Percentiles rank a stretch among this genome's conserved stretches.
Evolutionary conservation across 441 rosid genomes (phyloP).

Genomic region (Brassica hybrid): DNA sequence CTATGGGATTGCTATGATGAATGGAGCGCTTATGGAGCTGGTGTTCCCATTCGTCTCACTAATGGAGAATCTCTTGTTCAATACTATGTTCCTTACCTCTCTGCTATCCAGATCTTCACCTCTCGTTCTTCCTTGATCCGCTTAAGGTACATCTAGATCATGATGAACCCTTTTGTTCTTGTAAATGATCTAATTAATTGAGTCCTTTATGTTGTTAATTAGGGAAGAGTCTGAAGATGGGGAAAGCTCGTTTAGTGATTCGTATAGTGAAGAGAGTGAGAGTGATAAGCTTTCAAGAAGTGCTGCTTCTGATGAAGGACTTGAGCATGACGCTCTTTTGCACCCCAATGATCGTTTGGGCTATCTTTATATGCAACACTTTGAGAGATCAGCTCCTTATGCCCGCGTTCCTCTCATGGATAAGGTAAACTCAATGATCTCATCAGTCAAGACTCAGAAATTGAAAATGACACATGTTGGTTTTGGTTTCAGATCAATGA

Average conservation of each 20-base stretch:
- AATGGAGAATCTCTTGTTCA: slow-evolving; percentile 82
- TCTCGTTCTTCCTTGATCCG: slow-evolving; percentile 67
- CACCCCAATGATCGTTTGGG: slow-evolving; percentile 82
- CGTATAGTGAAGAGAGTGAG: slow-evolving; percentile 87
- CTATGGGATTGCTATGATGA: slow-evolving; percentile 91
- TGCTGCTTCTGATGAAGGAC: slow-evolving; percentile 90
- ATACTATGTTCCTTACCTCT: slow-evolving; percentile 40
- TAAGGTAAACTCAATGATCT: slow-evolving; percentile 70
- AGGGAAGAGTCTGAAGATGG: slow-evolving; percentile 89
- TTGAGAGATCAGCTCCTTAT: slow-evolving; percentile 90
- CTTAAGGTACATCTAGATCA: slow-evolving; percentile 52
- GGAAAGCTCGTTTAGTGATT: slow-evolving; percentile 73
- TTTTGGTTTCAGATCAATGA: slow-evolving; percentile 74
- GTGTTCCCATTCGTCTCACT: slow-evolving; percentile 71
- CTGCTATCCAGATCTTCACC: slow-evolving; percentile 91
- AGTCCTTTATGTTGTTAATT: neutral
- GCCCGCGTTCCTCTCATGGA: slow-evolving; percentile 97
- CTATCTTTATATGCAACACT: slow-evolving; percentile 72
- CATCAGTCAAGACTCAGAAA: no score
- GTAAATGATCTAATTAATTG: neutral
- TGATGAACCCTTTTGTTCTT: neutral
- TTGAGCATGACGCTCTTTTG: slow-evolving; percentile 67
- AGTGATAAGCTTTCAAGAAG: slow-evolving; percentile 78
- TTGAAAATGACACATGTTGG: no score
- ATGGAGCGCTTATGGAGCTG: slow-evolving; percentile 99